Evolutionary conservation across 176 grass and related monocot species (phyloP).

Genomic region (Microstegium vimineum): DNA sequence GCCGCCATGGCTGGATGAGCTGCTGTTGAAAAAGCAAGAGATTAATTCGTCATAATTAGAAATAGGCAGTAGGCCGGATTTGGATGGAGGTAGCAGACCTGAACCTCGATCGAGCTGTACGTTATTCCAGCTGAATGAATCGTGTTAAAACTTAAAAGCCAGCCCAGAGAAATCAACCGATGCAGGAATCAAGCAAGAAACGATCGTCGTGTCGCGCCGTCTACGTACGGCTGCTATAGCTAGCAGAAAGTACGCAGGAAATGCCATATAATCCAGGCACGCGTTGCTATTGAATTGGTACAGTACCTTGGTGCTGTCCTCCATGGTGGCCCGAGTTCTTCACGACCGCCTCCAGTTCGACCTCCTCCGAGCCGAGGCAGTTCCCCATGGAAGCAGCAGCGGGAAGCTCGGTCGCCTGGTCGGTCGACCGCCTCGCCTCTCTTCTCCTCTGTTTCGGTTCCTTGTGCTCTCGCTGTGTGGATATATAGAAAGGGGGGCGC

Average conservation of each 20-base stretch:
- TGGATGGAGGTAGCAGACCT: too few relatives aligned
- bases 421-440: too few relatives aligned
- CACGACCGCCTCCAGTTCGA: constrained; percentile 9
- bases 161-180: too few relatives aligned
- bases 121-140: too few relatives aligned
- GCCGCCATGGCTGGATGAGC: too few relatives aligned
- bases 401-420: neutral
- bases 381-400: constrained; percentile 40
- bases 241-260: neutral
- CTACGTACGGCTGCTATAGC: too few relatives aligned
- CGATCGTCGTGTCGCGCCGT: too few relatives aligned
- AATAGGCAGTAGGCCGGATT: too few relatives aligned
- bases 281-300: neutral
- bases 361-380: constrained; percentile 50
- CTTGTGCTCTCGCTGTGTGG: neutral
- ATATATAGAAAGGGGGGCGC: neutral
- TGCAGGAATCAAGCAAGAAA: too few relatives aligned
- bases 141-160: neutral
- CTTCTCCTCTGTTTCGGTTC: neutral
- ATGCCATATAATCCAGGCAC: neutral
- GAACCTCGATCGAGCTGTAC: too few relatives aligned
- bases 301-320: constrained; percentile 12
- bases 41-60: neutral
- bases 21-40: neutral
- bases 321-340: neutral